phyloP scores from a whole-genome alignment of 2,329 filamentous ascomycete genomes.

The Malbranchea zuffiana region DNA sequence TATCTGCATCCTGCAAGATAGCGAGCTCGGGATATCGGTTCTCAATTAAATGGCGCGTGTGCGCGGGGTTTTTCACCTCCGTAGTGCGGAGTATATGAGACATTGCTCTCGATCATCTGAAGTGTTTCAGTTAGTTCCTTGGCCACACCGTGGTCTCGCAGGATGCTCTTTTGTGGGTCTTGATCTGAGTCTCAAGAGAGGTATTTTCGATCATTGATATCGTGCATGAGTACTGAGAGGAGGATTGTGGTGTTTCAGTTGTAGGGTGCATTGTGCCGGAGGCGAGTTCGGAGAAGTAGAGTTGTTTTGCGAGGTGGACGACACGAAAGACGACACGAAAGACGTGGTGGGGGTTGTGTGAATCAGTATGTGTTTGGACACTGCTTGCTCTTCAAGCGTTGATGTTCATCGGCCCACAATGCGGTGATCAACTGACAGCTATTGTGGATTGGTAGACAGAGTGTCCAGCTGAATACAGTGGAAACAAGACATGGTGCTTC shows the following conservation, averaged over 20 bases:
- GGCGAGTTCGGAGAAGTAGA: slow-evolving; percentile 43
- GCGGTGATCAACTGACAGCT: too few relatives aligned
- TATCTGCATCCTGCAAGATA: slow-evolving; percentile 84
- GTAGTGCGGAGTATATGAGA: slow-evolving; percentile 70
- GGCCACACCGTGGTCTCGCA: slow-evolving; percentile 43
- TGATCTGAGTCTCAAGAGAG: slow-evolving; percentile 29
- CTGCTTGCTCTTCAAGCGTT: too few relatives aligned
- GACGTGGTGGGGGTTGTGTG: slow-evolving; percentile 60
- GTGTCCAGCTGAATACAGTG: too few relatives aligned
- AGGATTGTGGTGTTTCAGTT: slow-evolving; percentile 51
- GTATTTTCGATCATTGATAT: slow-evolving; percentile 82
- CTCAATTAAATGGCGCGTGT: slow-evolving; percentile 51
- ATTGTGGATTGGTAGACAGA: too few relatives aligned
- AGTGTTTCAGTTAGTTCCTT: slow-evolving; percentile 48
- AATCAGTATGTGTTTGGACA: neutral
- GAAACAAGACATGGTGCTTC: too few relatives aligned
- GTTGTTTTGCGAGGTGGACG: slow-evolving; percentile 56
- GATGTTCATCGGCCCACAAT: too few relatives aligned
- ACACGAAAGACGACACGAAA: slow-evolving; percentile 63
- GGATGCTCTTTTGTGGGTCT: too few relatives aligned
- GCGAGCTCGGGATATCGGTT: slow-evolving; percentile 58
- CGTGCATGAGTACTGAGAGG: slow-evolving; percentile 69
- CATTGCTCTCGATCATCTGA: slow-evolving; percentile 53
- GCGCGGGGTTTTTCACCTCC: slow-evolving; percentile 55
- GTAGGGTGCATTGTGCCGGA: slow-evolving; percentile 22